Evolutionary conservation across 78 protist species (phyloP).

Genomic region (Dictyostelium intermedium): DNA sequence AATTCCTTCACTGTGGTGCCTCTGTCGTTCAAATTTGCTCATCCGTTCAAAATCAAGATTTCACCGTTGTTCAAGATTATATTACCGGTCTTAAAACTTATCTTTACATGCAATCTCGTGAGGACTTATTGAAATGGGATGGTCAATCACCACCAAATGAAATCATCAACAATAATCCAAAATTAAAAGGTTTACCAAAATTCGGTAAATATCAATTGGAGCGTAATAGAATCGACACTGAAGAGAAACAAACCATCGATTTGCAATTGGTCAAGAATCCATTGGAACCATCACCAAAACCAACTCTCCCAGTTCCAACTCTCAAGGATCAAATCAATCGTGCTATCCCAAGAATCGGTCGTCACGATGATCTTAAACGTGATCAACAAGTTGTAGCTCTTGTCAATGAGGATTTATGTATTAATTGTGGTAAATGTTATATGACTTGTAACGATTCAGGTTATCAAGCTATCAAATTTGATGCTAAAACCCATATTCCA

Average conservation of each 20-base stretch:
- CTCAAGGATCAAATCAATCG: conserved; percentile 72
- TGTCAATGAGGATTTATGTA: conserved; percentile 95
- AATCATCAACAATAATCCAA: background rate
- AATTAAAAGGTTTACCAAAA: conserved; percentile 38
- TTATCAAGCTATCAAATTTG: conserved; percentile 88
- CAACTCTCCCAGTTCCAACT: conserved; percentile 23
- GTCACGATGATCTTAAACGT: conserved; percentile 83
- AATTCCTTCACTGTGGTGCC: conserved; percentile 95
- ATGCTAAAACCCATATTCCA: conserved; percentile 93
- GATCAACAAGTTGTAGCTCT: conserved; percentile 94
- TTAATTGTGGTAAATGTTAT: conserved; percentile 98
- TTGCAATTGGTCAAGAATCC: background rate
- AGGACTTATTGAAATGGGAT: conserved; percentile 90
- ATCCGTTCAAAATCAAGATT: conserved; percentile 96
- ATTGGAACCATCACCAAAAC: conserved; percentile 3
- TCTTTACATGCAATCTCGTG: conserved; percentile 91
- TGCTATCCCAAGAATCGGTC: conserved; percentile 86
- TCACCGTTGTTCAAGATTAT: conserved; percentile 96
- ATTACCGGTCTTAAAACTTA: conserved; percentile 93
- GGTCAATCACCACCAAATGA: conserved; percentile 91
- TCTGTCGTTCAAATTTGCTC: conserved; percentile 92
- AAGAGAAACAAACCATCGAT: conserved; percentile 5
- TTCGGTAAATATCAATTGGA: conserved; percentile 68
- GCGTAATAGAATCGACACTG: conserved; percentile 41
- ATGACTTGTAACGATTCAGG: conserved; percentile 96